Conservation (phyloP, 2,329 filamentous ascomycete genomes). For the Aureobasidium lini region DNA sequence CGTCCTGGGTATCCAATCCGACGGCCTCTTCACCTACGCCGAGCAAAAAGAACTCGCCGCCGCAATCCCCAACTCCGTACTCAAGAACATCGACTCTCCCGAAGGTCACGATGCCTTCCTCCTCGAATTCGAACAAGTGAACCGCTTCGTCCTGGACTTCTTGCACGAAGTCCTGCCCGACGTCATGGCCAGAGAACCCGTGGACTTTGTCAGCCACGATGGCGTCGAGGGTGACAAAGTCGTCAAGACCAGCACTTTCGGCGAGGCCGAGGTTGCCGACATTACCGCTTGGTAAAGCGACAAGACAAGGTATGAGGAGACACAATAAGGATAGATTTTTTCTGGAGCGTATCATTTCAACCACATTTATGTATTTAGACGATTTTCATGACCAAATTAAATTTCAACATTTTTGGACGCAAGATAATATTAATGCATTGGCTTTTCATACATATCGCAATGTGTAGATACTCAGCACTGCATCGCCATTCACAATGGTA, state of each 20-base stretch:
- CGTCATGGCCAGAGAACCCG: slow-evolving; percentile 61
- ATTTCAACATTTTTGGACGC: slow-evolving; percentile 1
- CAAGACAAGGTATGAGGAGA: background rate
- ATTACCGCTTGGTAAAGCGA: slow-evolving; percentile 76
- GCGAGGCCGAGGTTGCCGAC: slow-evolving; percentile 91
- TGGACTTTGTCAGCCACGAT: slow-evolving; percentile 26
- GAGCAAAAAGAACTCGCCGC: slow-evolving; percentile 89
- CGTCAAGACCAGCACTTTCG: slow-evolving; percentile 85
- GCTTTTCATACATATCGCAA: no score
- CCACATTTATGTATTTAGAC: background rate
- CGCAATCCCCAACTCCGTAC: slow-evolving; percentile 65
- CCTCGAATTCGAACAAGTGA: slow-evolving; percentile 95
- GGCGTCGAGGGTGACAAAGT: slow-evolving; percentile 47
- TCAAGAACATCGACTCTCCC: slow-evolving; percentile 84
- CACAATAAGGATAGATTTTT: no score
- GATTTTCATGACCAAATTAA: background rate
- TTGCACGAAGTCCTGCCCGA: slow-evolving; percentile 75
- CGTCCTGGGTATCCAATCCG: slow-evolving; percentile 88
- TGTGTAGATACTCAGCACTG: no score
- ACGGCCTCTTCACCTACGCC: slow-evolving; percentile 93
- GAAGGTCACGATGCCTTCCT: slow-evolving; percentile 97
- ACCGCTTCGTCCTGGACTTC: slow-evolving; percentile 76
- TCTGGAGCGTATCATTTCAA: no score
- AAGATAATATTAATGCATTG: no score
- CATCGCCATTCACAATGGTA: no score